Conservation (phyloP, 1,139 yeast species). For the Zygoascus meyerae region DNA sequence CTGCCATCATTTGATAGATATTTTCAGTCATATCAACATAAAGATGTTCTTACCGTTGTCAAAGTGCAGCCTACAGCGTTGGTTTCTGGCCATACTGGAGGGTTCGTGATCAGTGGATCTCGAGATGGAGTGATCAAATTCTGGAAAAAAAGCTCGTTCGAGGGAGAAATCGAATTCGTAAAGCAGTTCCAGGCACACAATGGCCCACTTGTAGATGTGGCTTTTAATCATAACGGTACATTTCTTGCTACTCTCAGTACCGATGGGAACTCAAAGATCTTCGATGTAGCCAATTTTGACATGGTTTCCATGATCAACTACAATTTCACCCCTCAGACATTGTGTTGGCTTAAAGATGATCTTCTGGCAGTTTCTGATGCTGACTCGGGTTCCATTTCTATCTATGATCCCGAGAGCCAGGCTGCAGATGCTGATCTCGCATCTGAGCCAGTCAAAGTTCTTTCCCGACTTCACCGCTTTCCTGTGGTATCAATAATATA, state of each 20-base stretch:
- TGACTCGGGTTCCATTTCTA: constrained; percentile 21
- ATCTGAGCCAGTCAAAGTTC: constrained; percentile 18
- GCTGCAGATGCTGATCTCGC: constrained; percentile 12
- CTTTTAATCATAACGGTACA: constrained; percentile 27
- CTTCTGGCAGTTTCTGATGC: constrained; percentile 29
- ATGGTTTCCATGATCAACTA: constrained; percentile 38
- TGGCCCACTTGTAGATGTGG: constrained; percentile 22
- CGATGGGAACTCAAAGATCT: constrained; percentile 34
- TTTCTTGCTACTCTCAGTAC: constrained; percentile 33
- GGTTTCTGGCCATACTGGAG: neutral
- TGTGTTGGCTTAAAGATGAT: constrained; percentile 19
- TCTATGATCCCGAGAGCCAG: constrained; percentile 26
- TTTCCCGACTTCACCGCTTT: constrained; percentile 31
- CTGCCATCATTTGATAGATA: constrained; percentile 17
- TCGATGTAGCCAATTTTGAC: constrained; percentile 39
- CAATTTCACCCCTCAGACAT: constrained; percentile 18
- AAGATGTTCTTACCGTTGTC: constrained; percentile 12
- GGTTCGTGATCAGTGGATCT: constrained; percentile 37
- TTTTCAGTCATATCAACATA: constrained; percentile 14
- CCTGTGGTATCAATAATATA: constrained; percentile 32
- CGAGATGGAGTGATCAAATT: constrained; percentile 40
- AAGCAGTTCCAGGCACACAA: constrained; percentile 39
- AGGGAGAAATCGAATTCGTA: constrained; percentile 34
- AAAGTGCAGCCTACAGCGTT: constrained; percentile 11
- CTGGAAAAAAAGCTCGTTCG: constrained; percentile 31